phyloP scores from a whole-genome alignment of 768 basidiomycete genomes.

The Mrakia blollopis region DNA sequence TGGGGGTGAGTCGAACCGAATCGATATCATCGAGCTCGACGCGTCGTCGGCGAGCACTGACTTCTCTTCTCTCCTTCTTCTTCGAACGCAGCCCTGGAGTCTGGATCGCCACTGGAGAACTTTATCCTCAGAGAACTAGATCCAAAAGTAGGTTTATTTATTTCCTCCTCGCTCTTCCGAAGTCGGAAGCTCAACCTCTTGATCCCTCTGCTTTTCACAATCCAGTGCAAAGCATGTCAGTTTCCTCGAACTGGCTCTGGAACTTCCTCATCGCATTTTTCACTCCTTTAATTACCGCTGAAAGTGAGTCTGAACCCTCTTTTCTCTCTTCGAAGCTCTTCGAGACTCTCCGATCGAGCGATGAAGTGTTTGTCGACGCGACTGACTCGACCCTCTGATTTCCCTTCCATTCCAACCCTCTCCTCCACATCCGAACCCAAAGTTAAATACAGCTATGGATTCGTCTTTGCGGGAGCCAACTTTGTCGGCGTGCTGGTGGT shows the following conservation, averaged over 20 bases:
- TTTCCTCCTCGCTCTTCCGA: background rate
- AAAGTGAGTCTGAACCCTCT: slow-evolving; percentile 25
- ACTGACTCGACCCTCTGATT: background rate
- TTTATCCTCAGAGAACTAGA: slow-evolving; percentile 64
- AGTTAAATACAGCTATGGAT: slow-evolving; percentile 63
- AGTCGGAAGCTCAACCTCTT: too few relatives aligned
- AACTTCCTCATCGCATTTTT: slow-evolving; percentile 65
- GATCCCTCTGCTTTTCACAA: background rate
- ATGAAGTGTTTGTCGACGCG: background rate
- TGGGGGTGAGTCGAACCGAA: slow-evolving; percentile 23
- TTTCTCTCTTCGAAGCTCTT: background rate
- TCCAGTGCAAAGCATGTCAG: background rate
- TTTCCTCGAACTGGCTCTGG: slow-evolving; percentile 15
- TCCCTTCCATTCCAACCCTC: too few relatives aligned
- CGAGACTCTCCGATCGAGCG: too few relatives aligned
- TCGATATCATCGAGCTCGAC: background rate
- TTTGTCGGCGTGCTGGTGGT: slow-evolving; percentile 55
- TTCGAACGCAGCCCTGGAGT: slow-evolving; percentile 52
- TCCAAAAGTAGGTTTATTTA: slow-evolving; percentile 14
- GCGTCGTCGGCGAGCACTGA: background rate
- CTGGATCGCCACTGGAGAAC: slow-evolving; percentile 74
- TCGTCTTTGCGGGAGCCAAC: slow-evolving; percentile 60
- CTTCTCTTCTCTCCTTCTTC: slow-evolving; percentile 40
- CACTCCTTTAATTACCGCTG: slow-evolving; percentile 61
- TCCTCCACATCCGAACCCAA: background rate